These are phyloP conservation scores for Diaporthe humulicola DNA, from an alignment of 2,329 filamentous ascomycete genomes.

Conservation along the genomic window DNA sequence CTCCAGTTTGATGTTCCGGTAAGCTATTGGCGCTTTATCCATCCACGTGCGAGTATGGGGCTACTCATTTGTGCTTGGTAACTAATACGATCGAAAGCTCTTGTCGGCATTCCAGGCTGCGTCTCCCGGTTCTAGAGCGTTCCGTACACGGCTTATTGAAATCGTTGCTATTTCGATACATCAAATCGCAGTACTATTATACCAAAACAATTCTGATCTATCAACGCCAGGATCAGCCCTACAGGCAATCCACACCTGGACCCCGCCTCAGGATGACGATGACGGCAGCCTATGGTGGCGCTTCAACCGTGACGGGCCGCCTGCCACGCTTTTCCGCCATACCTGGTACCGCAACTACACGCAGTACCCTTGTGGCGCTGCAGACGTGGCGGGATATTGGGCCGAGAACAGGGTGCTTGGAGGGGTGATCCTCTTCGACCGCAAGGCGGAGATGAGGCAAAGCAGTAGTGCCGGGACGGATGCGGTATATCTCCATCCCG, in stretches of 20 bases:
- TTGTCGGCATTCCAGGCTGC: constrained; percentile 43
- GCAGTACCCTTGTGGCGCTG: constrained; percentile 48
- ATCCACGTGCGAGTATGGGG: neutral
- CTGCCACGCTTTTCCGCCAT: constrained; percentile 48
- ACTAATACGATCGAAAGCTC: neutral
- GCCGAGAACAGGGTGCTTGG: constrained; percentile 47
- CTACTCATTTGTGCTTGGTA: neutral
- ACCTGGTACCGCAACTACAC: constrained; percentile 45
- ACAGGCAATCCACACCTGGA: constrained; percentile 43
- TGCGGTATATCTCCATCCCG: constrained; percentile 2
- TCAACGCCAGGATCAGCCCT: constrained; percentile 37
- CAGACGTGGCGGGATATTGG: constrained; percentile 48
- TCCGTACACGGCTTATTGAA: constrained; percentile 49
- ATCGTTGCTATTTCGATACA: constrained; percentile 48
- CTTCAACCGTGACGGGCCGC: constrained; percentile 25
- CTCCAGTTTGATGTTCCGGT: neutral
- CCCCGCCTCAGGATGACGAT: constrained; percentile 40
- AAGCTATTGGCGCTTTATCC: neutral
- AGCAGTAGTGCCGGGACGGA: neutral
- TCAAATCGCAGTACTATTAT: constrained; percentile 31
- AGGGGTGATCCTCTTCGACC: constrained; percentile 31
- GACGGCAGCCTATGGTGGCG: constrained; percentile 30
- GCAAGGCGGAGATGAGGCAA: neutral
- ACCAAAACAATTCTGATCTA: neutral
- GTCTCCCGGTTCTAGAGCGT: constrained; percentile 43